A percentile compares a stretch with the other conserved stretches of the same genome.
phyloP scores from a whole-genome alignment of 306 rosid species.

The Acacia melanoxylon region DNA sequence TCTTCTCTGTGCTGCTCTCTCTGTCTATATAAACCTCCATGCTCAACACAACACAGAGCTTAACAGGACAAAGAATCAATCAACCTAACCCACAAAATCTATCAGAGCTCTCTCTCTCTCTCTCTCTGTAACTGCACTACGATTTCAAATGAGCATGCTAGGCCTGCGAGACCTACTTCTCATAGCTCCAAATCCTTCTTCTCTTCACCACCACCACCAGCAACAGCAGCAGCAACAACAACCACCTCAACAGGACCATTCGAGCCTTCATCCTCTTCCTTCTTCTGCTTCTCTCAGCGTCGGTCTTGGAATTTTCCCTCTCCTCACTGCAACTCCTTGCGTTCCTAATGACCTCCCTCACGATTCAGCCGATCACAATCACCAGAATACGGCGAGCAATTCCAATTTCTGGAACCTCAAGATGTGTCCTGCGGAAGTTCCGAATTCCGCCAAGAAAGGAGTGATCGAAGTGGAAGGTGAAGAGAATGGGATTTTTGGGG shows the following conservation, averaged over 20 bases:
- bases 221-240: slow-evolving; percentile 12
- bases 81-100: background rate
- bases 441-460: slow-evolving; percentile 33
- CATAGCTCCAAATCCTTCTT: slow-evolving; percentile 56
- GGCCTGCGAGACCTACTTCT: slow-evolving; percentile 80
- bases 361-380: background rate
- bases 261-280: slow-evolving; percentile 40
- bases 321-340: slow-evolving; percentile 64
- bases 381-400: background rate
- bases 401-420: slow-evolving; percentile 49
- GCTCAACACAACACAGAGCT: background rate
- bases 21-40: slow-evolving; percentile 10
- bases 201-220: background rate
- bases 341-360: slow-evolving; percentile 30
- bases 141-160: slow-evolving; percentile 53
- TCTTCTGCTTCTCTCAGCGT: slow-evolving; percentile 73
- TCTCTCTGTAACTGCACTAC: background rate
- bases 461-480: slow-evolving; percentile 31
- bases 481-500: slow-evolving; percentile 33
- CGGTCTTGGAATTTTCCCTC: slow-evolving; percentile 80
- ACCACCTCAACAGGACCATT: slow-evolving; percentile 24
- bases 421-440: slow-evolving; percentile 42
- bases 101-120: background rate
- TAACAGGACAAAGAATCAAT: background rate
- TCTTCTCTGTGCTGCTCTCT: background rate